Conservation (phyloP, 1,284 basidiomycete species). For the Naganishia sp. region DNA sequence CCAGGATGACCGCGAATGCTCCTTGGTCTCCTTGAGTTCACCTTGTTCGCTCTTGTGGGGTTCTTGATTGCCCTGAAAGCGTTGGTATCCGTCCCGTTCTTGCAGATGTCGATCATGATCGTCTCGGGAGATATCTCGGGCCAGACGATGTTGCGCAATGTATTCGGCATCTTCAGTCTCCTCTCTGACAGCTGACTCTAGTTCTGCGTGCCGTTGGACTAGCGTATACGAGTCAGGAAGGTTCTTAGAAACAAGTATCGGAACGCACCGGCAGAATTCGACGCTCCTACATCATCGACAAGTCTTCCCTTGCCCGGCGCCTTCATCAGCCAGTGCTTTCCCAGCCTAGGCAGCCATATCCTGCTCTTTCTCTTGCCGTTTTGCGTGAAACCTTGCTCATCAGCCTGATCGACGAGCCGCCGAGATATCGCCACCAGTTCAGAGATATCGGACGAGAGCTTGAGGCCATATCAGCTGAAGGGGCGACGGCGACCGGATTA, state of each 20-base stretch:
- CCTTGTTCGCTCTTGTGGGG: neutral
- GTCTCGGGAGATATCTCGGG: conserved; percentile 12
- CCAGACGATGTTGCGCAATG: conserved; percentile 14
- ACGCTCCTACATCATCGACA: conserved; percentile 21
- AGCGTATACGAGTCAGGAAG: neutral
- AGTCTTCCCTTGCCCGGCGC: conserved; percentile 17
- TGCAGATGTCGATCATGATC: conserved; percentile 14
- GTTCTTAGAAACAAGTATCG: neutral
- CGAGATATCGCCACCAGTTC: conserved; percentile 14
- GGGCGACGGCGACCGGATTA: neutral
- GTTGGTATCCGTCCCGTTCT: neutral
- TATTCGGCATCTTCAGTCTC: conserved; percentile 14
- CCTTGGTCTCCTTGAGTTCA: conserved; percentile 2
- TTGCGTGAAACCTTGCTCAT: conserved; percentile 7
- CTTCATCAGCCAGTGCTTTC: conserved; percentile 20
- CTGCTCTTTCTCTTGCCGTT: conserved; percentile 5
- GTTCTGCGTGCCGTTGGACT: conserved; percentile 19
- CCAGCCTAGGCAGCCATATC: conserved; percentile 17
- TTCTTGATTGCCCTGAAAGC: neutral
- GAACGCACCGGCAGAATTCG: conserved; percentile 11
- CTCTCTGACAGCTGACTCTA: conserved; percentile 13
- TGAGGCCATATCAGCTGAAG: neutral
- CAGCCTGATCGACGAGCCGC: conserved; percentile 5
- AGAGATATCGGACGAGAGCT: conserved; percentile 17
- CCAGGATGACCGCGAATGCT: neutral